Evolutionary conservation across 768 basidiomycete species (phyloP).

Genomic region (Nidularia sp.): DNA sequence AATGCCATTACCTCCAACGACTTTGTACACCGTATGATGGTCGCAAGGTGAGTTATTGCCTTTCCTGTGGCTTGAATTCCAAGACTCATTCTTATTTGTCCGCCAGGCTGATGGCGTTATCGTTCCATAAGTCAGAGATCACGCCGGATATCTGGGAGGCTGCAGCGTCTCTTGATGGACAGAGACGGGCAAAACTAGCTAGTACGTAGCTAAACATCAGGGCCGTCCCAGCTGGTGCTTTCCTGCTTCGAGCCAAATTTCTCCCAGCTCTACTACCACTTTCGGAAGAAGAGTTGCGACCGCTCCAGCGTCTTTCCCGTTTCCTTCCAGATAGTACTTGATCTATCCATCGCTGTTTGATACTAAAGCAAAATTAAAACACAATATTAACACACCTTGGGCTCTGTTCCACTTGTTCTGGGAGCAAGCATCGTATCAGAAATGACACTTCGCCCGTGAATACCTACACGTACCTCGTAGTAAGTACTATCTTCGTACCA

Average conservation of each 20-base stretch:
- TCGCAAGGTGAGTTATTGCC: constrained; percentile 53
- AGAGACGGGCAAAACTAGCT: too few relatives aligned
- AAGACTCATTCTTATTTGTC: constrained; percentile 6
- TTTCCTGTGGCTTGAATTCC: background rate
- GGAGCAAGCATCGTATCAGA: background rate
- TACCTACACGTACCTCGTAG: constrained; percentile 54
- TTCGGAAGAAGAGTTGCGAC: constrained; percentile 47
- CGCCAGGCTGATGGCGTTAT: constrained; percentile 58
- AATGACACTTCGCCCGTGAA: background rate
- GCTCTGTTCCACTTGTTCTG: constrained; percentile 88
- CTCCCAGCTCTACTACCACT: constrained; percentile 58
- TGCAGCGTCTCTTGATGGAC: constrained; percentile 16
- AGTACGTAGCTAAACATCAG: constrained; percentile 2
- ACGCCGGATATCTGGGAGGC: constrained; percentile 59
- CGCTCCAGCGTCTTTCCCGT: constrained; percentile 42
- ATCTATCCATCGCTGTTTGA: constrained; percentile 38
- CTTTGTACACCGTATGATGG: constrained; percentile 61
- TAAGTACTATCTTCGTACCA: constrained; percentile 57
- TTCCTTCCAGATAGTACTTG: constrained; percentile 88
- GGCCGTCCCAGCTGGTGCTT: constrained; percentile 25
- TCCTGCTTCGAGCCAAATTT: constrained; percentile 65
- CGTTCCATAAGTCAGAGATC: constrained; percentile 51
- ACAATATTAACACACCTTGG: too few relatives aligned
- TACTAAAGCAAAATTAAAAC: background rate
- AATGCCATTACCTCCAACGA: constrained; percentile 46